A percentile compares a stretch with the other conserved stretches of the same genome.
phyloP scores from a whole-genome alignment of 2,329 filamentous ascomycete genomes.

The Claviceps capensis region DNA sequence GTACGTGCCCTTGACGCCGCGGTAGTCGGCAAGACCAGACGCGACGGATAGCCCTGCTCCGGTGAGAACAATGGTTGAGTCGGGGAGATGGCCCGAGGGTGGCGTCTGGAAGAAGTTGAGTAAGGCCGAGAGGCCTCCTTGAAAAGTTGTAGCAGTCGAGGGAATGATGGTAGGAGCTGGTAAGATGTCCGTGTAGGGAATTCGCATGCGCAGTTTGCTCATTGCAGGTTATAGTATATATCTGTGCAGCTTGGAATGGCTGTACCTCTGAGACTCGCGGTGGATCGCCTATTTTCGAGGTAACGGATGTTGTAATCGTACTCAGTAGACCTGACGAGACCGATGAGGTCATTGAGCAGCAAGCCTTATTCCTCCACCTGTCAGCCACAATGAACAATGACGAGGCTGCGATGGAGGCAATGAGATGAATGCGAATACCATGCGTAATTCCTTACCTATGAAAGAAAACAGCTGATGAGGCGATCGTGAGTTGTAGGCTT shows the following conservation, averaged over 20 bases:
- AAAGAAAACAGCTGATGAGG: background rate
- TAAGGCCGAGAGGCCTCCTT: constrained; percentile 66
- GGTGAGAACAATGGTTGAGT: constrained; percentile 41
- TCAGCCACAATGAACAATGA: background rate
- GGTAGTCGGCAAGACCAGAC: constrained; percentile 84
- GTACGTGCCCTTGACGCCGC: constrained; percentile 82
- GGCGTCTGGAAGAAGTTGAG: constrained; percentile 58
- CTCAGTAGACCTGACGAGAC: background rate
- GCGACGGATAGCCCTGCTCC: constrained; percentile 90
- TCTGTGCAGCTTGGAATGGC: background rate
- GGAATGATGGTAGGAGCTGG: constrained; percentile 65
- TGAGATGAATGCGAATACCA: no score
- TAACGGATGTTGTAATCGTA: background rate
- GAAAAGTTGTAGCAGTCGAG: constrained; percentile 50
- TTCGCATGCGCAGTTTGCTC: constrained; percentile 65
- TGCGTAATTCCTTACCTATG: no score
- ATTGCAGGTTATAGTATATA: constrained; percentile 23
- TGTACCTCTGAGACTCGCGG: background rate
- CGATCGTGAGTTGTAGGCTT: background rate
- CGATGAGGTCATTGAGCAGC: background rate
- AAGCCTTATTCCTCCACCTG: background rate
- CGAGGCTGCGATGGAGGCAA: background rate
- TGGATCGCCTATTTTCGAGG: background rate
- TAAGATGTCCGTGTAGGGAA: constrained; percentile 79
- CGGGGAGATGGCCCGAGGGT: constrained; percentile 32